Evolutionary conservation across 257 asterid species (phyloP).

Genomic region (Solanum corneliomulleri): DNA sequence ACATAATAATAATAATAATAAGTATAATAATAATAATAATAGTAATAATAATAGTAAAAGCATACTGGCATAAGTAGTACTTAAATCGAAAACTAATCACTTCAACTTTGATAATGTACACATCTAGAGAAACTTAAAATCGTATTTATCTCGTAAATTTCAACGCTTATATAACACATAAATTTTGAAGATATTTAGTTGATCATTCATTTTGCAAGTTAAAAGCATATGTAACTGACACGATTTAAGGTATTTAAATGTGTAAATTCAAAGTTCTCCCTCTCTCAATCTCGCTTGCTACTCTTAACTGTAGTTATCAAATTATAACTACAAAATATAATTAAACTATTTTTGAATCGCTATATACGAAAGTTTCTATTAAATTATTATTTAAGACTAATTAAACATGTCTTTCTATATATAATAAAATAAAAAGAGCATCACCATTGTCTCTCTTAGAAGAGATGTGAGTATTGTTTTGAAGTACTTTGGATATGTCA

Average conservation of each 20-base stretch:
- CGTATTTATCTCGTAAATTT: rapidly evolving
- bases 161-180: background rate
- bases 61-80: background rate
- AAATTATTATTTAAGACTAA: background rate
- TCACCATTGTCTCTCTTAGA: background rate
- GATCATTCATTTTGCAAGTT: background rate
- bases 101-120: background rate
- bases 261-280: background rate
- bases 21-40: too few relatives aligned
- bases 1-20: background rate
- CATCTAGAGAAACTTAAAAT: background rate
- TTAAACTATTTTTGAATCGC: too few relatives aligned
- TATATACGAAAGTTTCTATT: too few relatives aligned
- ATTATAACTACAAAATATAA: too few relatives aligned
- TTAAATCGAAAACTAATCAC: background rate
- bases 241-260: background rate
- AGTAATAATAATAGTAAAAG: background rate
- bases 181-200: background rate
- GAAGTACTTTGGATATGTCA: background rate
- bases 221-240: rapidly evolving
- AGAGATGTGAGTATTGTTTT: background rate
- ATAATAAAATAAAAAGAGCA: too few relatives aligned
- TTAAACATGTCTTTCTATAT: background rate
- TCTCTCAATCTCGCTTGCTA: too few relatives aligned
- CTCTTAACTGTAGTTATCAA: too few relatives aligned